Evolutionary conservation across 495 filamentous ascomycete species (phyloP).

Genomic region (Penicillium riverlandense): DNA sequence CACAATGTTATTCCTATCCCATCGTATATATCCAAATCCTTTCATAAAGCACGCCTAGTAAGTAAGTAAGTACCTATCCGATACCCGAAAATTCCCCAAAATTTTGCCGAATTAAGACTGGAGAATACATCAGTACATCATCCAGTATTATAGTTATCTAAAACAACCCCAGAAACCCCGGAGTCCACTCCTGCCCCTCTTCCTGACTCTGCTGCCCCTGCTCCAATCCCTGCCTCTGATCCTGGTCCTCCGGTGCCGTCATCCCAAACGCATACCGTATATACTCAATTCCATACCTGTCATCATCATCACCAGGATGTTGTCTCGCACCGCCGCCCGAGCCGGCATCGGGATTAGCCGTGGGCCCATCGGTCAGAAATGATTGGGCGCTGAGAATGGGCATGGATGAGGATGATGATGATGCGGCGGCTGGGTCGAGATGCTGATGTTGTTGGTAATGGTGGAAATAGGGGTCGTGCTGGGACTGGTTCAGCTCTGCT

Average conservation of each 20-base stretch:
- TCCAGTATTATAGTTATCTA: not conserved
- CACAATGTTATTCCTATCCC: too few relatives aligned
- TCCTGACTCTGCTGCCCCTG: not conserved
- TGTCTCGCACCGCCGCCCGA: too few relatives aligned
- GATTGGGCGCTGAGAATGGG: constrained; percentile 15
- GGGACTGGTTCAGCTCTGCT: too few relatives aligned
- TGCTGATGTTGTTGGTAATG: too few relatives aligned
- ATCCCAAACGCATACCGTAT: constrained; percentile 2
- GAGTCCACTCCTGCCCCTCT: constrained; percentile 6
- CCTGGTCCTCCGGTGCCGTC: not conserved
- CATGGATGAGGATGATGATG: constrained; percentile 1
- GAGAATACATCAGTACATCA: too few relatives aligned
- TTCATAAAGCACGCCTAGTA: too few relatives aligned
- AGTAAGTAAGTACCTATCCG: too few relatives aligned
- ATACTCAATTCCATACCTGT: not conserved
- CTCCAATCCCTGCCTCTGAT: constrained; percentile 2
- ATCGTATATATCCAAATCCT: too few relatives aligned
- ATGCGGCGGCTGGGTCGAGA: not conserved
- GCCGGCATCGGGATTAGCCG: not conserved
- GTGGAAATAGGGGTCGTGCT: too few relatives aligned
- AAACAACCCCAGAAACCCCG: constrained; percentile 15
- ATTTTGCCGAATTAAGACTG: too few relatives aligned
- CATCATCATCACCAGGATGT: not conserved
- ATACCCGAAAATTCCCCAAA: too few relatives aligned
- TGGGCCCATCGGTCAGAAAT: constrained; percentile 5